Conservation (phyloP, 1,139 yeast species). For the Yamadazyma taylorii region DNA sequence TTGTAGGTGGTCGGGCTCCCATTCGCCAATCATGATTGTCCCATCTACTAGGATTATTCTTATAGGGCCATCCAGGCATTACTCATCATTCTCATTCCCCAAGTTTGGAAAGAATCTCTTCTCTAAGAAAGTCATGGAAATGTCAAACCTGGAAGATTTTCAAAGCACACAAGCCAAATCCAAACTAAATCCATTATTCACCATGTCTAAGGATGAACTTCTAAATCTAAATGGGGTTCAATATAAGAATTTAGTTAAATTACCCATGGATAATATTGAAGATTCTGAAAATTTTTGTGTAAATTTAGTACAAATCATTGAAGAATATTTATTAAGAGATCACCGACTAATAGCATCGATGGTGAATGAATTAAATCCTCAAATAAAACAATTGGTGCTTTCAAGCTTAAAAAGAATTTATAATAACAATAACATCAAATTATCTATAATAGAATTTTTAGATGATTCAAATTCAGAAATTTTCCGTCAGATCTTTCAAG, state of each 20-base stretch:
- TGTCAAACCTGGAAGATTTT: constrained; percentile 5
- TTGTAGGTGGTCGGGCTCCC: too few relatives aligned
- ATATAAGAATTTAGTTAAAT: constrained; percentile 24
- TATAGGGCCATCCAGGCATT: background rate
- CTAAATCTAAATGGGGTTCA: constrained; percentile 21
- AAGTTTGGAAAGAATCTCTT: constrained; percentile 14
- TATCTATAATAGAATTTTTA: constrained; percentile 30
- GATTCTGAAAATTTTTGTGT: constrained; percentile 34
- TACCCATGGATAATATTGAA: constrained; percentile 24
- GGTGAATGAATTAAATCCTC: constrained; percentile 19
- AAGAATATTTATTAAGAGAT: constrained; percentile 27
- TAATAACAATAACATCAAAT: constrained; percentile 24
- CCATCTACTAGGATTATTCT: too few relatives aligned
- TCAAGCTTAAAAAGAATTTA: constrained; percentile 12
- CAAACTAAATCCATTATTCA: constrained; percentile 35
- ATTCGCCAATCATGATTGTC: too few relatives aligned
- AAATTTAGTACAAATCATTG: constrained; percentile 30
- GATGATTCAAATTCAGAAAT: constrained; percentile 21
- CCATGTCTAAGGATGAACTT: constrained; percentile 29
- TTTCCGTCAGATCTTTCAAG: constrained; percentile 20
- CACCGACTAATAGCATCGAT: constrained; percentile 25
- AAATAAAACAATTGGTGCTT: constrained; percentile 13
- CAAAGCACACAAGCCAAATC: constrained; percentile 12
- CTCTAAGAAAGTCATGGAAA: constrained; percentile 9
- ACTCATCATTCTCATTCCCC: constrained; percentile 8